These are phyloP conservation scores for Monilinia polystroma DNA, from an alignment of 2,329 filamentous ascomycete species.

Conservation along the genomic window DNA sequence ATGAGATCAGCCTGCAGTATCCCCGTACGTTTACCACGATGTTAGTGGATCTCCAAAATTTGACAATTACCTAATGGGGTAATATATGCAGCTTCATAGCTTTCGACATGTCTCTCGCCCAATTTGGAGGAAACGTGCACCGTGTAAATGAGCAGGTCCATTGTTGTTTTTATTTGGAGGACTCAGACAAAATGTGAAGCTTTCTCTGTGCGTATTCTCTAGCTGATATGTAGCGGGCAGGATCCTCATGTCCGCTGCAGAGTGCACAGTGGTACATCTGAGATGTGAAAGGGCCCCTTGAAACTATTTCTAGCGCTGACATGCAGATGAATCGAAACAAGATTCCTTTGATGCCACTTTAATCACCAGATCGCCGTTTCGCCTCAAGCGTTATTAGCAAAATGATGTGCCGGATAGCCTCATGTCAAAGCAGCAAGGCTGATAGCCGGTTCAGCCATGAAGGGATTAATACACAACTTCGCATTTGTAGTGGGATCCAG, in stretches of 20 bases:
- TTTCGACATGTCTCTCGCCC: conserved; percentile 14
- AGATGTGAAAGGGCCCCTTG: conserved; percentile 1
- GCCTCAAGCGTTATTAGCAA: too few species aligned
- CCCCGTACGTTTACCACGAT: conserved; percentile 17
- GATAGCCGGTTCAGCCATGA: conserved; percentile 2
- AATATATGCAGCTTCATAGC: conserved; percentile 17
- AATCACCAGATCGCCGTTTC: not conserved
- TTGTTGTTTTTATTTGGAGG: not conserved
- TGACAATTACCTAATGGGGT: conserved; percentile 17
- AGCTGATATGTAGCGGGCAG: not conserved
- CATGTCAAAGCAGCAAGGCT: not conserved
- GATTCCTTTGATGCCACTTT: not conserved
- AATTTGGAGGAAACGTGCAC: conserved; percentile 12
- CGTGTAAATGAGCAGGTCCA: conserved; percentile 3
- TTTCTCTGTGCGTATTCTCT: not conserved
- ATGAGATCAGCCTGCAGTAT: conserved; percentile 22
- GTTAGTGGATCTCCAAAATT: conserved; percentile 10
- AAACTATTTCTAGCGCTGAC: conserved; percentile 5
- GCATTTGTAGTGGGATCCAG: not conserved
- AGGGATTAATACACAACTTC: not conserved
- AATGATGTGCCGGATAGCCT: not conserved
- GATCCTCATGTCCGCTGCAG: not conserved
- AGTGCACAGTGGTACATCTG: conserved; percentile 3
- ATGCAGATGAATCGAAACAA: conserved; percentile 6
- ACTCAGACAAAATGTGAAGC: not conserved